Evolutionary conservation across 164 flowering plant genomes (phyloP), one percentile per base, ranked within the genome.

Genomic region (Pachysandra terminalis): DNA sequence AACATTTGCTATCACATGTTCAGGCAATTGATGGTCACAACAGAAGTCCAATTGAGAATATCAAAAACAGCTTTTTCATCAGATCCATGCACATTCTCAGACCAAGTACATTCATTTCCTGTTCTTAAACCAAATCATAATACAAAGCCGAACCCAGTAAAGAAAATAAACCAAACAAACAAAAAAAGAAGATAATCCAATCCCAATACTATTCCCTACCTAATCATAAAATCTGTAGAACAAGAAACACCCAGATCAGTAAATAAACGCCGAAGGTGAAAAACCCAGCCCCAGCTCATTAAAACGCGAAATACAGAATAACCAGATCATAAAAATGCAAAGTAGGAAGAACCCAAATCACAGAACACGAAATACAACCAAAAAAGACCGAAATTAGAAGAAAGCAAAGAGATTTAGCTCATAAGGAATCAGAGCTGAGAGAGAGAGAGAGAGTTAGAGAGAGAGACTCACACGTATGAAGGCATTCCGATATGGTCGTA

Each of bases 401-500:
- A 40, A 40, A 40, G 5, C 5, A 5, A 40, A 5, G 6, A 45
- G 17, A 45, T 45, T 45, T 45, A 45, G 14, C 22, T n/a, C 27
- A 48, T 27, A 63, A 23, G 35, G 1, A 45, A 21, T 26, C 15
- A 57, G 19, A 57, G 45, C 40, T 13, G 49, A 9, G 19, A 17
- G 66, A 63, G 27, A 51, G 52, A 58, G 26, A 22, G 40, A 63
- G 0, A 26, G n/a, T n/a, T n/a, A 64, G 3, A 28, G 32, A 60
- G 40, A 67, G 59, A 40, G 64, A 79, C 87, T 85, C 66, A 94
- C 98, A 94, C 54, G 98, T 90, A 72, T 94, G 98, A 63, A 94
- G 97, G 71, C 98, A 94, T 45, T 85, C 82, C 28, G 96, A 90
- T 13, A 94, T 83, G 60, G 98, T 94, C 5, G 98, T 91, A 65